Evolutionary conservation across 148 eudicot species (phyloP).

Genomic region (Rhododendron ovatum): DNA sequence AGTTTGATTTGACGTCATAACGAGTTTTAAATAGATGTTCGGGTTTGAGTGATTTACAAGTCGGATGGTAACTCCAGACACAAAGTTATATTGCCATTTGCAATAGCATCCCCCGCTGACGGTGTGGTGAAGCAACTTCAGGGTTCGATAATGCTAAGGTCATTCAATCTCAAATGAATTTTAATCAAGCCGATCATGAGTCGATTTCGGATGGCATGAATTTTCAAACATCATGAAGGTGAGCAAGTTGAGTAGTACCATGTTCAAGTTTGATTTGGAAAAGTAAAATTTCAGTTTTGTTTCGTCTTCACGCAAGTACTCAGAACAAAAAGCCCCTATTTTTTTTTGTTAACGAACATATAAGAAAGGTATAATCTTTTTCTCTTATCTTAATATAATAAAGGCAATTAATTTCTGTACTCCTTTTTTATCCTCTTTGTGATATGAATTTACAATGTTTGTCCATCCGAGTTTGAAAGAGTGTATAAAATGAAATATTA

Average conservation of each 20-base stretch:
- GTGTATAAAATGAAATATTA: too few relatives aligned
- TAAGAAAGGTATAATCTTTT: neutral
- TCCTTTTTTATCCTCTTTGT: neutral
- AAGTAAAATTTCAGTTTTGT: neutral
- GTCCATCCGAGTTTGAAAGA: neutral
- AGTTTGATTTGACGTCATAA: too few relatives aligned
- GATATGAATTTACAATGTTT: too few relatives aligned
- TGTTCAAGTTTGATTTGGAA: neutral
- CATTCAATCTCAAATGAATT: neutral
- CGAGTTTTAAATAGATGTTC: neutral
- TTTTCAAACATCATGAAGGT: neutral
- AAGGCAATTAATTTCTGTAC: too few relatives aligned
- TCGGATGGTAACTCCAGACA: too few relatives aligned
- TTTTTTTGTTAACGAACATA: too few relatives aligned
- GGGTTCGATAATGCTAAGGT: too few relatives aligned
- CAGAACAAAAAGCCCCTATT: neutral
- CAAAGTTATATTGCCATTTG: too few relatives aligned
- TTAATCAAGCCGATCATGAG: neutral
- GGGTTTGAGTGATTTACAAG: neutral
- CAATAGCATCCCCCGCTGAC: too few relatives aligned
- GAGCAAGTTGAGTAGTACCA: neutral
- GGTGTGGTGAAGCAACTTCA: too few relatives aligned
- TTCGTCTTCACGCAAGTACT: too few relatives aligned
- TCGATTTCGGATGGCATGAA: neutral
- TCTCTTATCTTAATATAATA: neutral